Percentiles rank a stretch among this genome's conserved stretches.
phyloP scores from a whole-genome alignment of 208 protist genomes.

The Leishmania aethiopica region DNA sequence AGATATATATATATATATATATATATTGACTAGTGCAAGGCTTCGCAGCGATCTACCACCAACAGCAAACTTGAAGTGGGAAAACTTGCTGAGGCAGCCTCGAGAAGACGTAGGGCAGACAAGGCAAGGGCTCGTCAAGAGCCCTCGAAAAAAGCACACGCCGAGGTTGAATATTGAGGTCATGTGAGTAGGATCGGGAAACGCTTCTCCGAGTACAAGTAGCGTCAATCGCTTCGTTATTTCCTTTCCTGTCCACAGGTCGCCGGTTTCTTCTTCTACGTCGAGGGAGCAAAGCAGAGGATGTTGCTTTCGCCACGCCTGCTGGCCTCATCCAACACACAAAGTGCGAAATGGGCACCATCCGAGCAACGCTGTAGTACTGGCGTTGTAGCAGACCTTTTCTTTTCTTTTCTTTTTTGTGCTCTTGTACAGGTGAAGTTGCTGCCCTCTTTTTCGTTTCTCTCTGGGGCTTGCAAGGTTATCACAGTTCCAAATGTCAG shows the following conservation, averaged over 20 bases:
- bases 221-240: background rate
- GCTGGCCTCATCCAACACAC: background rate
- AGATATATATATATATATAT: background rate
- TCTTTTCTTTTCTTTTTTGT: background rate
- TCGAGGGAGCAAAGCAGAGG: background rate
- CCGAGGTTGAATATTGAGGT: slow-evolving; percentile 1
- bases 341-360: background rate
- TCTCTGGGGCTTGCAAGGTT: background rate
- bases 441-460: background rate
- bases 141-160: background rate
- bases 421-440: background rate
- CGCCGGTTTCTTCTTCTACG: background rate
- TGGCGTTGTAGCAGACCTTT: background rate
- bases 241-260: background rate
- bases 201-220: background rate
- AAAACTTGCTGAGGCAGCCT: background rate
- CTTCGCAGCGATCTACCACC: background rate
- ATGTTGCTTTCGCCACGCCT: background rate
- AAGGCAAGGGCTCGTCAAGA: background rate
- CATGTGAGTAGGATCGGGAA: background rate
- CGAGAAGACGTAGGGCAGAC: background rate
- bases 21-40: background rate
- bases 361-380: background rate
- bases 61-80: background rate
- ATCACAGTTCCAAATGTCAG: background rate